phyloP scores from a whole-genome alignment of 2,329 filamentous ascomycete species.

The Fusarium oxysporum region DNA sequence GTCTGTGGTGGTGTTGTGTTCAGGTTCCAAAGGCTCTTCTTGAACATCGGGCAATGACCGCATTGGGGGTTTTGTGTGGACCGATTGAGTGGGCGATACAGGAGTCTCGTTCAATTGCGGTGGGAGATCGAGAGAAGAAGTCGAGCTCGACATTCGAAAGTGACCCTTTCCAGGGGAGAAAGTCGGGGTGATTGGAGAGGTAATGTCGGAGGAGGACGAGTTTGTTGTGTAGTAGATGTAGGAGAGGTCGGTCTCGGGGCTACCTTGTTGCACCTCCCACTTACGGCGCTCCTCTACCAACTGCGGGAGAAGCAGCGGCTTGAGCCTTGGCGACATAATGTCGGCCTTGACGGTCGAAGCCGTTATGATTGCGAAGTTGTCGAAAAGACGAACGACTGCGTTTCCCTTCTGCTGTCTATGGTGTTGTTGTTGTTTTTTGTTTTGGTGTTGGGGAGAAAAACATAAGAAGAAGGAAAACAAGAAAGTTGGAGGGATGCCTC shows the following conservation, averaged over 20 bases:
- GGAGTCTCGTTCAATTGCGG: conserved; percentile 58
- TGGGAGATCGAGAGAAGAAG: conserved; percentile 79
- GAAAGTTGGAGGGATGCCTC: conserved; percentile 37
- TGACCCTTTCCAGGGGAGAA: conserved; percentile 72
- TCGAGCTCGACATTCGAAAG: conserved; percentile 76
- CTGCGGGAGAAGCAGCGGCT: conserved; percentile 65
- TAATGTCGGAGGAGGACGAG: conserved; percentile 73
- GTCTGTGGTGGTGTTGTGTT: conserved; percentile 54
- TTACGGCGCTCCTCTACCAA: conserved; percentile 63
- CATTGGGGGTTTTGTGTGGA: conserved; percentile 67
- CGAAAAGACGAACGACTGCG: conserved; percentile 33
- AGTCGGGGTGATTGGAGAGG: conserved; percentile 77
- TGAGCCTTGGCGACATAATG: conserved; percentile 62
- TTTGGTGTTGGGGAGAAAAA: conserved; percentile 27
- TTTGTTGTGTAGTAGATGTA: conserved; percentile 61
- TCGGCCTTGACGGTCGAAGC: conserved; percentile 41
- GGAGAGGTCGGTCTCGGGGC: conserved; percentile 49
- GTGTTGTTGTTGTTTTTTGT: conserved; percentile 1
- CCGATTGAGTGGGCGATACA: conserved; percentile 63
- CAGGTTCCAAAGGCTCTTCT: conserved; percentile 82
- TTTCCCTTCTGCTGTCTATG: conserved; percentile 1
- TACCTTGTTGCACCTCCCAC: conserved; percentile 47
- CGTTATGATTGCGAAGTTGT: conserved; percentile 29
- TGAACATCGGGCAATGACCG: conserved; percentile 82
- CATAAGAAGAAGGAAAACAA: conserved; percentile 20